These are phyloP conservation scores for Diplotaxis tenuifolia DNA, from an alignment of 345 rosid genomes.

Conservation along the genomic window DNA sequence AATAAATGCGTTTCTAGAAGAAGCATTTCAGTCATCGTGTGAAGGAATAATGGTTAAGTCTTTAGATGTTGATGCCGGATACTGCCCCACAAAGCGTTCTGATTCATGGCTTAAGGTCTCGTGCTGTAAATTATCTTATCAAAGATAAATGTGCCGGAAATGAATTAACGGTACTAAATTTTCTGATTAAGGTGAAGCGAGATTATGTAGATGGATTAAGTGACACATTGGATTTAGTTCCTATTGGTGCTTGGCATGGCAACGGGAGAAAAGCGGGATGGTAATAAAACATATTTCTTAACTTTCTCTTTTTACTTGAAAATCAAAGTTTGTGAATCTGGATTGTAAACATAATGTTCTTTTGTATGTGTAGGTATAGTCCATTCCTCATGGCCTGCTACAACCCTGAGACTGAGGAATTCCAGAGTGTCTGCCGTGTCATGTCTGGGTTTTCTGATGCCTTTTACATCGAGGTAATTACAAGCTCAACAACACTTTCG, in stretches of 20 bases:
- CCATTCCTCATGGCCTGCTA: conserved; percentile 95
- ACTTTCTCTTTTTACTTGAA: too few relatives aligned
- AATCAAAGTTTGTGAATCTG: neutral
- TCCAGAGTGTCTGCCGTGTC: conserved; percentile 83
- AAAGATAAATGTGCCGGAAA: neutral
- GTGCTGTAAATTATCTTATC: neutral
- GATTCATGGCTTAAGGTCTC: conserved; percentile 90
- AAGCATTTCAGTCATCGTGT: conserved; percentile 65
- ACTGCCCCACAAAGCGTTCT: conserved; percentile 76
- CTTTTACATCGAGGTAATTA: conserved; percentile 69
- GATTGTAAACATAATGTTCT: neutral
- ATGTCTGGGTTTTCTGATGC: conserved; percentile 93
- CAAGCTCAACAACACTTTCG: neutral
- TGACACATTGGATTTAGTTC: conserved; percentile 88
- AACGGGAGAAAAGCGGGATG: conserved; percentile 97
- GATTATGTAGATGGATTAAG: conserved; percentile 79
- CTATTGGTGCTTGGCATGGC: conserved; percentile 95
- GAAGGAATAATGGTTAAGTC: conserved; percentile 89
- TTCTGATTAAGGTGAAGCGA: conserved; percentile 66
- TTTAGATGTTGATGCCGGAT: conserved; percentile 67
- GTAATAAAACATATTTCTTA: conserved; percentile 35
- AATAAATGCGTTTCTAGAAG: conserved; percentile 65
- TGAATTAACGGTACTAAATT: conserved; percentile 6
- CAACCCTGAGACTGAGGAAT: conserved; percentile 77
- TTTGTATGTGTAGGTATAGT: conserved; percentile 59